Evolutionary conservation across 768 basidiomycete species (phyloP), one percentile per base, ranked within the genome.

Genomic region (Xerocomellus amylosporus): DNA sequence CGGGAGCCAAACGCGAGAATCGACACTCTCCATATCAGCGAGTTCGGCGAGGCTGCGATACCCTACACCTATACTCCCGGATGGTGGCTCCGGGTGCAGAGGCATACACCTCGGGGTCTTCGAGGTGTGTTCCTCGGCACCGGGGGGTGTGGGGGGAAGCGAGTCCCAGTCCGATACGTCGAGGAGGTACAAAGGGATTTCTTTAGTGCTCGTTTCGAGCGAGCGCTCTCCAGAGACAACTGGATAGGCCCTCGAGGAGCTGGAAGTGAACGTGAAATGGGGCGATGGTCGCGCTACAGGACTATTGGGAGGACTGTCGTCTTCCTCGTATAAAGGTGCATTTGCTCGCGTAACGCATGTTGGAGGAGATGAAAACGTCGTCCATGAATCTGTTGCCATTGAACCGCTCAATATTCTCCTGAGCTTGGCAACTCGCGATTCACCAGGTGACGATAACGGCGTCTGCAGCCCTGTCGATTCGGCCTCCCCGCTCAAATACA

Each of bases 1-100:
- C 7, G 70, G 68, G 38, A 57, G 49, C 68, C 70, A 71, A 17
- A 70, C 14, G 9, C 68, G 68, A 45, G 70, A 36, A 48, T 70
- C 70, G 36, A 58, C 46, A 4, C 41, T 41, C 49, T 53, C 28
- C 31, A 24, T 33, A 19, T 53, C 58, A 26, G 41, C 36, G 30
- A 68, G 45, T 22, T 66, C 62, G 45, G 55, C 19, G 30, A 71
- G 51, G 33, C 49, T 54, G 13, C 40, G 58, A 49, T 68, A 70
- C 26, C 34, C 30, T 31, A 70, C 61, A 10, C 68, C 68, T 37
- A 3, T 47, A 14, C 22, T 45, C 46, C 51, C 60, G 26, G 45
- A 24, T 14, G 53, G 45, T 20, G 59, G 14, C 7, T 33, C 50
- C 24, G 39, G 49, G 42, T 46, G 61, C 53, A 33, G 49, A 49